These are phyloP conservation scores for Zarea fungicola DNA, from an alignment of 2,329 filamentous ascomycete species.

Conservation along the genomic window DNA sequence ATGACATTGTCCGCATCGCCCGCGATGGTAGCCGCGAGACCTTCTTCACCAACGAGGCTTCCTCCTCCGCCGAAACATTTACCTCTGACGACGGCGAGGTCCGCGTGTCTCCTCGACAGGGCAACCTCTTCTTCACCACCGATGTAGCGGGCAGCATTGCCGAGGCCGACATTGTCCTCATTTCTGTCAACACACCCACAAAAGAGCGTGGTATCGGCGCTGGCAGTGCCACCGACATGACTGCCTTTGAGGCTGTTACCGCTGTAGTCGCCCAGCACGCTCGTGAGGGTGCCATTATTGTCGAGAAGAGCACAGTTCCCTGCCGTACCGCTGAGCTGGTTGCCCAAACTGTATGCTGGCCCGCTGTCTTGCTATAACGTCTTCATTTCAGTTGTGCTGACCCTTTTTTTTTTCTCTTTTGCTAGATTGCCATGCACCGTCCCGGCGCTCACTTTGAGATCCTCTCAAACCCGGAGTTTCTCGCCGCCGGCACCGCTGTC, in stretches of 20 bases:
- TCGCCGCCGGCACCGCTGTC: slow-evolving; percentile 72
- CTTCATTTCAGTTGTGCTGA: slow-evolving; percentile 11
- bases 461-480: slow-evolving; percentile 76
- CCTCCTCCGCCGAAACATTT: slow-evolving; percentile 24
- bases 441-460: slow-evolving; percentile 66
- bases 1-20: slow-evolving; percentile 60
- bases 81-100: slow-evolving; percentile 28
- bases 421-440: slow-evolving; percentile 51
- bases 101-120: slow-evolving; percentile 39
- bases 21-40: slow-evolving; percentile 51
- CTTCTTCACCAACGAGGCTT: slow-evolving; percentile 34
- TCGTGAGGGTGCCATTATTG: slow-evolving; percentile 63
- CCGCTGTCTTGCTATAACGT: neutral
- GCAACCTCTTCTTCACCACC: slow-evolving; percentile 71
- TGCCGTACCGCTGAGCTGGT: slow-evolving; percentile 68
- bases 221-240: slow-evolving; percentile 67
- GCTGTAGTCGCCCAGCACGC: slow-evolving; percentile 63
- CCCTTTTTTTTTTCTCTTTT: slow-evolving; percentile 8
- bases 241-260: slow-evolving; percentile 64
- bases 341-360: slow-evolving; percentile 51
- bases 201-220: slow-evolving; percentile 66
- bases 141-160: slow-evolving; percentile 56
- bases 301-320: slow-evolving; percentile 78
- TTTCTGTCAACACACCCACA: slow-evolving; percentile 76
- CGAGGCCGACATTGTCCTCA: slow-evolving; percentile 67